These are phyloP conservation scores for Lactifluus hygrophoroides DNA, from an alignment of 768 basidiomycete species.

Conservation along the genomic window DNA sequence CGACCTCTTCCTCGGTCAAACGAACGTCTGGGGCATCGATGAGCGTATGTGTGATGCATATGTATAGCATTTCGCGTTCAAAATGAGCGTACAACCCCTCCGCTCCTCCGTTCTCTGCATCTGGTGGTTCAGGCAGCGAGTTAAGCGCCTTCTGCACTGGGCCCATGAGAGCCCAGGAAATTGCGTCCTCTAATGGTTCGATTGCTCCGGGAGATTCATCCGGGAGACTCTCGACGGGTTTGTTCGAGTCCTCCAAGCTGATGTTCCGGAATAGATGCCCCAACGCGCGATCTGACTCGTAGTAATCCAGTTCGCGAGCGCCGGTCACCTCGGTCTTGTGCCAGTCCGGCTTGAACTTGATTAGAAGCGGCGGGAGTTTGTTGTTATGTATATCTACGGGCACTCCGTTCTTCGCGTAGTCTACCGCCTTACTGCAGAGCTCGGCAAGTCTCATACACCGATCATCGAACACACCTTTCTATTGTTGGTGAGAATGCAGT, in stretches of 20 bases:
- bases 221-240: conserved; percentile 12
- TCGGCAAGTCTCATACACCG: too few species aligned
- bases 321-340: too few species aligned
- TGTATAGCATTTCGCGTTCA: neutral
- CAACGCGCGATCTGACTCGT: too few species aligned
- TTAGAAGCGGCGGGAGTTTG: neutral
- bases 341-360: neutral
- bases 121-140: neutral
- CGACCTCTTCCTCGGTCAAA: neutral
- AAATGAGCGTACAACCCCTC: neutral
- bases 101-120: neutral
- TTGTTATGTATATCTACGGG: too few species aligned
- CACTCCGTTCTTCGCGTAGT: too few species aligned
- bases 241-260: conserved; percentile 34
- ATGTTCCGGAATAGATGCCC: too few species aligned
- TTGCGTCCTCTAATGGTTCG: neutral
- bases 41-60: neutral
- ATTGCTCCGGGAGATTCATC: neutral
- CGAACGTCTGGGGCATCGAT: neutral
- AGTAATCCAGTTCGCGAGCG: too few species aligned
- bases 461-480: neutral
- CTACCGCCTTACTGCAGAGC: too few species aligned
- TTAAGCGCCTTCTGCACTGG: neutral
- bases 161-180: conserved; percentile 1
- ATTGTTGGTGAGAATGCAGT: neutral